These are phyloP conservation scores for Barbarea vulgaris DNA, from an alignment of 345 rosid species.

Conservation along the genomic window DNA sequence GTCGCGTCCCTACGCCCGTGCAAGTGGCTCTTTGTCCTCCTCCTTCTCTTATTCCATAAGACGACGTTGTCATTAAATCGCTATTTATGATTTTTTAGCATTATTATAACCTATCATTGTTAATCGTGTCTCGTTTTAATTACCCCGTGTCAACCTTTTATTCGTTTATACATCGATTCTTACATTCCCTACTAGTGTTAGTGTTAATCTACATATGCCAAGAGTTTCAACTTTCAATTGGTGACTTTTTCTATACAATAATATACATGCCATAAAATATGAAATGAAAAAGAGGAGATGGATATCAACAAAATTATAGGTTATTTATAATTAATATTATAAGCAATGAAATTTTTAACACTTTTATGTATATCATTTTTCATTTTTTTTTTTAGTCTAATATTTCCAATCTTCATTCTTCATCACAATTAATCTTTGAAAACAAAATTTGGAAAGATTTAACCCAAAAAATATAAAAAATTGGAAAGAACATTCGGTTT, in stretches of 20 bases:
- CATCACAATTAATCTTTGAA: neutral
- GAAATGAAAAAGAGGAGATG: neutral
- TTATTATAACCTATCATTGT: constrained; percentile 18
- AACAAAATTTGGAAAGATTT: neutral
- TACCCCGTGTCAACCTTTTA: constrained; percentile 13
- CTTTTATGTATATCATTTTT: neutral
- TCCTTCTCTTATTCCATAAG: constrained; percentile 4
- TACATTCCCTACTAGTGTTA: constrained; percentile 16
- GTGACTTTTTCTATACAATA: neutral
- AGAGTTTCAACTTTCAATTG: constrained; percentile 9
- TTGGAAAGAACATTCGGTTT: neutral
- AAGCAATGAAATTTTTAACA: no score
- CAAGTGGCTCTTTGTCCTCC: constrained; percentile 38
- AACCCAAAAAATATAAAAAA: no score
- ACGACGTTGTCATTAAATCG: constrained; percentile 23
- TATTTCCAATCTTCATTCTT: neutral
- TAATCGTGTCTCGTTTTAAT: constrained; percentile 9
- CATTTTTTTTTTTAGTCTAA: neutral
- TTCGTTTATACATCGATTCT: constrained; percentile 25
- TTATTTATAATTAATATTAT: neutral
- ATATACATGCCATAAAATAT: neutral
- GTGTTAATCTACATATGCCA: neutral
- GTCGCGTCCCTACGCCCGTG: constrained; percentile 34
- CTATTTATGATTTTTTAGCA: constrained; percentile 19
- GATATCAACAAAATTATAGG: neutral